phyloP scores from a whole-genome alignment of 192 early-diverging fungal species.

The Coemansia sp. region DNA sequence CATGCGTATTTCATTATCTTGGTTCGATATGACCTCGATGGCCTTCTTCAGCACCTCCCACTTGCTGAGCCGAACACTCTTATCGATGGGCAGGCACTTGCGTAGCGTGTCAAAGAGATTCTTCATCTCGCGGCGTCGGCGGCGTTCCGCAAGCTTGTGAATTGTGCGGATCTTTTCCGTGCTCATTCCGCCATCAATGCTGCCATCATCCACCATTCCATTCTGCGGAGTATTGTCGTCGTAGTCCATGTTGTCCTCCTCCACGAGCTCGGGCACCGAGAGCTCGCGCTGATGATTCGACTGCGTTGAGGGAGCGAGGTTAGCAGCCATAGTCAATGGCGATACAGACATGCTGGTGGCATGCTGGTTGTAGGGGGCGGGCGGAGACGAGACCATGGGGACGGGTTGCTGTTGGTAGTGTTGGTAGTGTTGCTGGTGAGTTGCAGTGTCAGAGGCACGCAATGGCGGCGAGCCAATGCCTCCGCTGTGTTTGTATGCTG shows the following conservation, averaged over 20 bases:
- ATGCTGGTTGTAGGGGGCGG: constrained; percentile 1
- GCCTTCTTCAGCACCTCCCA: constrained; percentile 92
- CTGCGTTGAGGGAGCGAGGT: neutral
- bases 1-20: constrained; percentile 48
- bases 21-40: constrained; percentile 52
- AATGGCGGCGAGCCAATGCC: neutral
- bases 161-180: constrained; percentile 78
- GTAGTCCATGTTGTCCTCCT: constrained; percentile 33
- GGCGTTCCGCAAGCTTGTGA: constrained; percentile 86
- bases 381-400: neutral
- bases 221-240: constrained; percentile 25
- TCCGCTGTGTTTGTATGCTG: neutral
- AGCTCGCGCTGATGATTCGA: constrained; percentile 18
- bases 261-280: constrained; percentile 31
- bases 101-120: constrained; percentile 85
- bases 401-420: constrained; percentile 3
- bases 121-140: constrained; percentile 89
- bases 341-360: constrained; percentile 17
- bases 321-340: neutral
- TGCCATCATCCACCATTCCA: constrained; percentile 3
- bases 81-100: constrained; percentile 75
- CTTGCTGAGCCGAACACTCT: constrained; percentile 79
- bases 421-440: constrained; percentile 6
- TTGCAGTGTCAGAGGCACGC: constrained; percentile 1
- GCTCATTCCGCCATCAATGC: constrained; percentile 30